A percentile compares a stretch with the other conserved stretches of the same genome.
Evolutionary conservation across 495 filamentous ascomycete species (phyloP).

Genomic region (Hypoxylon intermedium): DNA sequence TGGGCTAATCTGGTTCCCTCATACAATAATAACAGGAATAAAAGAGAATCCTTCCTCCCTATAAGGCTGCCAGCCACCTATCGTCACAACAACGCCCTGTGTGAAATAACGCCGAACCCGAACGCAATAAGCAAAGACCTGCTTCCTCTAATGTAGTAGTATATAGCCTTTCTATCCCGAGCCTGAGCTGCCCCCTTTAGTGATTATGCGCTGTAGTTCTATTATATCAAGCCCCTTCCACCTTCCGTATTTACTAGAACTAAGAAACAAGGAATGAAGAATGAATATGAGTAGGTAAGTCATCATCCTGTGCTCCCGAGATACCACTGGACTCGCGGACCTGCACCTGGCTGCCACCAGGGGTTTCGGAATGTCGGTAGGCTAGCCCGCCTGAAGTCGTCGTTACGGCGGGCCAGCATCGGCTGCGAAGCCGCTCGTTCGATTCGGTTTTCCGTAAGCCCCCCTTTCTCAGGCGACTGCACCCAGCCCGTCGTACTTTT

Average conservation of each 20-base stretch:
- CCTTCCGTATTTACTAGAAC: too few relatives aligned
- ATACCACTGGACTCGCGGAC: constrained; percentile 29
- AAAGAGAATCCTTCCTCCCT: too few relatives aligned
- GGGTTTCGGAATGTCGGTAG: constrained; percentile 13
- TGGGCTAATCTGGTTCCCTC: too few relatives aligned
- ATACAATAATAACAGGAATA: too few relatives aligned
- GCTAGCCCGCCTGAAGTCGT: neutral
- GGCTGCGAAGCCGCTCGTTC: constrained; percentile 18
- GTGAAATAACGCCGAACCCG: constrained; percentile 5
- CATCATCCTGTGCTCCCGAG: constrained; percentile 35
- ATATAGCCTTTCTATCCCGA: constrained; percentile 10
- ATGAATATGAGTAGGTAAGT: neutral
- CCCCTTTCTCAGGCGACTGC: neutral
- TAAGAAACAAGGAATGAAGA: neutral
- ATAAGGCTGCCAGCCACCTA: too few relatives aligned
- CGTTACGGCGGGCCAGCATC: neutral
- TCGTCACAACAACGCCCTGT: too few relatives aligned
- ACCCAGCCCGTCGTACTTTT: constrained; percentile 14
- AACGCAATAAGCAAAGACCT: constrained; percentile 5
- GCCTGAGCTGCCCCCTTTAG: constrained; percentile 41
- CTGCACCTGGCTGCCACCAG: constrained; percentile 10
- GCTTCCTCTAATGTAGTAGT: constrained; percentile 3
- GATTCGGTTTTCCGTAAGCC: neutral
- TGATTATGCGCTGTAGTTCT: too few relatives aligned
- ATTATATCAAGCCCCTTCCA: too few relatives aligned